Percentiles rank a stretch among this genome's conserved stretches.
These are phyloP conservation scores for Tinospora cordifolia DNA, from an alignment of 164 flowering plant genomes.

Conservation along the genomic window DNA sequence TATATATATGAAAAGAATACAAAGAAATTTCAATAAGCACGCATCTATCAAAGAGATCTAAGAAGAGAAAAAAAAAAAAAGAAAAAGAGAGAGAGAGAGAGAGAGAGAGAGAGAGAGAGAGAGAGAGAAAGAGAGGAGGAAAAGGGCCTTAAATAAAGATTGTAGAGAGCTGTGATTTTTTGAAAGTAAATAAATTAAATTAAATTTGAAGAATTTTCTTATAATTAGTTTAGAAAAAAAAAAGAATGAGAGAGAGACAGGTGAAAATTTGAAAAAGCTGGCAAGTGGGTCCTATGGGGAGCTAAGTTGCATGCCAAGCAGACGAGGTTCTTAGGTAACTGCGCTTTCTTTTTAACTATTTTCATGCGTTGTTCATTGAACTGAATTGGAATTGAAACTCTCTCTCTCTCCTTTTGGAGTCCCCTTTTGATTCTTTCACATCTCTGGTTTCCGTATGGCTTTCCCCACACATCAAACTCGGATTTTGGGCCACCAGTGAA, in stretches of 20 bases:
- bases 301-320: not conserved
- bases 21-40: not conserved
- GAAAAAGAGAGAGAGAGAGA: not conserved
- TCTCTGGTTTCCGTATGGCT: too few relatives aligned
- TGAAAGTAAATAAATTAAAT: too few relatives aligned
- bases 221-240: too few relatives aligned
- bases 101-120: not conserved
- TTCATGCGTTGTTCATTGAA: not conserved
- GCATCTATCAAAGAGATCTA: not conserved
- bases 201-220: too few relatives aligned
- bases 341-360: not conserved
- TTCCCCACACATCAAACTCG: not conserved
- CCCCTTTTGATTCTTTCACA: not conserved
- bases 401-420: not conserved
- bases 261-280: not conserved
- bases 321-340: not conserved
- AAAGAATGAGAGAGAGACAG: too few relatives aligned
- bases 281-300: not conserved
- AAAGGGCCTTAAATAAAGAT: not conserved
- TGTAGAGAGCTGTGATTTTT: not conserved
- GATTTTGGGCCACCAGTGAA: not conserved
- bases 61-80: too few relatives aligned
- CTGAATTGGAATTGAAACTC: not conserved
- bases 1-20: not conserved
- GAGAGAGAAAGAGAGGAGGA: not conserved